phyloP scores from a whole-genome alignment of 257 asterid genomes.

The Cynanchum wilfordii region DNA sequence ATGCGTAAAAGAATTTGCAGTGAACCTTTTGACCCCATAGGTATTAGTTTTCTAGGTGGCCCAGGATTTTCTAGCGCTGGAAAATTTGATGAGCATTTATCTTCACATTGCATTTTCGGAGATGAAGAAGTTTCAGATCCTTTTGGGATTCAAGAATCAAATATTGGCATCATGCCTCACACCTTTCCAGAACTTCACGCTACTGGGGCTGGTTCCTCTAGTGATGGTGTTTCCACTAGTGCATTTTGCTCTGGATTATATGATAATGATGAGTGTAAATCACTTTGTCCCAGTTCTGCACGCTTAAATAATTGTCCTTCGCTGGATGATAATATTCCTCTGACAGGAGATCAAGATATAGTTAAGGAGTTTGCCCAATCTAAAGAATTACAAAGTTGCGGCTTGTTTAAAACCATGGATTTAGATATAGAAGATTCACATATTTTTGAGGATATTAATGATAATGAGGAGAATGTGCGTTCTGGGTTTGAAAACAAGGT shows the following conservation, averaged over 20 bases:
- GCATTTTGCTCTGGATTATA: conserved; percentile 25
- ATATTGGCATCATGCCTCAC: conserved; percentile 12
- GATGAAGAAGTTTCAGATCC: conserved; percentile 28
- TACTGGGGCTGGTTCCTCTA: conserved; percentile 23
- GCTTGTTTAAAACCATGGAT: conserved; percentile 32
- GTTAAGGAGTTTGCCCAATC: conserved; percentile 22
- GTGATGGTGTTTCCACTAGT: conserved; percentile 16
- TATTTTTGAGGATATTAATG: conserved; percentile 12
- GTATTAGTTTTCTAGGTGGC: conserved; percentile 28
- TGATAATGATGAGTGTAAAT: conserved; percentile 19
- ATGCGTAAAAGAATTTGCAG: conserved; percentile 61
- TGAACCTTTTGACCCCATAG: conserved; percentile 37
- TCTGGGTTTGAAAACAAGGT: conserved; percentile 30
- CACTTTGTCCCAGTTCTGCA: conserved; percentile 17
- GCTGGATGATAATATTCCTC: conserved; percentile 23
- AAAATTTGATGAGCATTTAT: conserved; percentile 24
- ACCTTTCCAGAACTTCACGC: conserved; percentile 25
- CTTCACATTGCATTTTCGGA: conserved; percentile 25
- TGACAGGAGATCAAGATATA: conserved; percentile 16
- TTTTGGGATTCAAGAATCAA: conserved; percentile 37
- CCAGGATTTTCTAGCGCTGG: conserved; percentile 23
- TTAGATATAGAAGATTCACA: conserved; percentile 18
- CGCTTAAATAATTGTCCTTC: conserved; percentile 21
- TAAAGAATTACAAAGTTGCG: conserved; percentile 24
- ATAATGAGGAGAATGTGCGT: conserved; percentile 23